Base-by-base conservation (phyloP, 1,139 yeast species). In the Candida anutae region DNA sequence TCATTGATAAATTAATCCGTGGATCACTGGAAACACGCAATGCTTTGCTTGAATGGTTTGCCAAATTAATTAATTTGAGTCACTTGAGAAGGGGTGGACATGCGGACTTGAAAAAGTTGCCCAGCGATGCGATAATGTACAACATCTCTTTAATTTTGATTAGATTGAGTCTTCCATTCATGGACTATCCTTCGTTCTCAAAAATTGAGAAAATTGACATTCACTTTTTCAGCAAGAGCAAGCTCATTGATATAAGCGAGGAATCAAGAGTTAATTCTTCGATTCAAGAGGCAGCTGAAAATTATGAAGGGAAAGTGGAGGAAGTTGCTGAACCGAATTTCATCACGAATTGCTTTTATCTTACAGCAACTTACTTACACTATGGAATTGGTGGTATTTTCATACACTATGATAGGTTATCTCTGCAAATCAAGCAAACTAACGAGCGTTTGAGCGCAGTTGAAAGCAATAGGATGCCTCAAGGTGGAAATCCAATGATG, bases 21-120 rank as follows among this genome's bases (percentile, higher is more conserved):
- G 83, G 88, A 0, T 77, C 87, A 2, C 53, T 70, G 0, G 60
- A 63, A 21, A 70, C 95, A 0, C 68, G 97, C 38, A 58, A 57
- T 22, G 75, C 61, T 25, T 49, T 88, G 29, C 55, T 90, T 36
- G 52, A 62, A 30, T 87, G 80, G 68, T 74, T 88, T 51, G 81
- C 81, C 3, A 69, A 67, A 22, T 66, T 87, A 25, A 69, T 85
- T 13, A 84, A 88, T 45, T 64, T 73, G 33, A 87, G 88, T 49
- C 96, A 88, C 54, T 69, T 84, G 43, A 74, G 97, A 54, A 71
- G 83, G 41, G 96, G 96, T 26, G 77, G 83, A 40, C 94, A 83
- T 50, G 82, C 90, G 4, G 79, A 82, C 43, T 69, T 73, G 6
- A 59, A 66, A 13, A 70, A 74, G 31, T 61, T 83, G 28, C 76